Conservation (phyloP, 208 protist genomes). For the Acanthamoeba healyi region DNA sequence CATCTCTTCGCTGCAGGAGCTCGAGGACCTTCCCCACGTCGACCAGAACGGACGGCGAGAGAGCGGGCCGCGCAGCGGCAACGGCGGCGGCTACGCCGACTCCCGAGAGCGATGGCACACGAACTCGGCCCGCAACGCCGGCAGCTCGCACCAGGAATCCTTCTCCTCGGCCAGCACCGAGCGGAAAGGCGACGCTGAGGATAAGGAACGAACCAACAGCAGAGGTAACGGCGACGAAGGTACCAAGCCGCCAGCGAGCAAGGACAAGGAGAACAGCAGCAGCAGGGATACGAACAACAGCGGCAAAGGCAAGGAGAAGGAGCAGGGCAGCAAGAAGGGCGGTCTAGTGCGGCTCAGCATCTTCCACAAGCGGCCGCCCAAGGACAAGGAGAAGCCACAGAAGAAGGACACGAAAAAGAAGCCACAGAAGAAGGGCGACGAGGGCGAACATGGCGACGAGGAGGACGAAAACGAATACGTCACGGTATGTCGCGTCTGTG, state of each 20-base stretch:
- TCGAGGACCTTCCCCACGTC: slow-evolving; percentile 51
- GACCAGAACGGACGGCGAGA: slow-evolving; percentile 24
- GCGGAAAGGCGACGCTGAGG: not conserved
- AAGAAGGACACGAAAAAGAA: slow-evolving; percentile 54
- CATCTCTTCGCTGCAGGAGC: slow-evolving; percentile 62
- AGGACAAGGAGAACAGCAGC: not conserved
- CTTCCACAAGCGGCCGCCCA: slow-evolving; percentile 30
- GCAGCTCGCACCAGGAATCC: slow-evolving; percentile 45
- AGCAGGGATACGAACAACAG: not conserved
- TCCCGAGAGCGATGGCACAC: not conserved
- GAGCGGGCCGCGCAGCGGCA: not conserved
- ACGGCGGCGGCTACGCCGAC: slow-evolving; percentile 4
- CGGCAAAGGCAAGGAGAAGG: slow-evolving; percentile 49
- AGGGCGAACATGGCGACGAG: not conserved
- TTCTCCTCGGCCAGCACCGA: slow-evolving; percentile 59
- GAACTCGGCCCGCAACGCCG: not conserved
- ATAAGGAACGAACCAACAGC: slow-evolving; percentile 36
- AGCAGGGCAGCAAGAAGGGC: not conserved
- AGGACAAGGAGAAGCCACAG: slow-evolving; percentile 13
- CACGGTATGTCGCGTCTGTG: not conserved
- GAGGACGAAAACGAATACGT: not conserved
- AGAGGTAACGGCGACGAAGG: not conserved
- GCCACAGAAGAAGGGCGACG: not conserved
- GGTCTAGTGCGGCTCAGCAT: slow-evolving; percentile 56
- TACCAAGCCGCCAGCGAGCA: not conserved